Percentiles rank a stretch among this genome's conserved stretches.
These are phyloP conservation scores for Ogataea ramenticola DNA, from an alignment of 805 yeast species.

Conservation along the genomic window DNA sequence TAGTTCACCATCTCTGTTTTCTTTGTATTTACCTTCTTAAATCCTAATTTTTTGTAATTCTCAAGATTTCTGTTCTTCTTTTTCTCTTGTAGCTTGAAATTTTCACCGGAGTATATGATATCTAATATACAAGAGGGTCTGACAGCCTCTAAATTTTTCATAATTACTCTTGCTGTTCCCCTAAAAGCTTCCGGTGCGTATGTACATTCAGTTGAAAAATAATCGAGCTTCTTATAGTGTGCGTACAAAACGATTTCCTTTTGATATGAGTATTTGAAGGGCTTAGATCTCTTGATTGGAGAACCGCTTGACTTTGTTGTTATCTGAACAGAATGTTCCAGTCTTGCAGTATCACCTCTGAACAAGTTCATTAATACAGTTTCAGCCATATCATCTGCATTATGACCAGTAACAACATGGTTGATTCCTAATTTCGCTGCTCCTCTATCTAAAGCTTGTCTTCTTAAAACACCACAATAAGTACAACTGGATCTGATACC, in stretches of 20 bases:
- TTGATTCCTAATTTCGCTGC: slow-evolving; percentile 77
- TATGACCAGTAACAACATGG: slow-evolving; percentile 97
- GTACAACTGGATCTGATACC: slow-evolving; percentile 94
- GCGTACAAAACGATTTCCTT: slow-evolving; percentile 97
- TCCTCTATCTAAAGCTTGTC: slow-evolving; percentile 96
- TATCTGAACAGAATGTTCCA: slow-evolving; percentile 82
- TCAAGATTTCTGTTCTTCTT: slow-evolving; percentile 26
- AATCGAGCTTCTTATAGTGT: slow-evolving; percentile 90
- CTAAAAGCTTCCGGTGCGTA: slow-evolving; percentile 98
- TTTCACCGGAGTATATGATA: slow-evolving; percentile 91
- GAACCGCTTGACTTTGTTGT: slow-evolving; percentile 79
- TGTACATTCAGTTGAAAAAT: slow-evolving; percentile 94
- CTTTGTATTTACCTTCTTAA: slow-evolving; percentile 28
- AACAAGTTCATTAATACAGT: slow-evolving; percentile 91
- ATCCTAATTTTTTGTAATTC: not conserved
- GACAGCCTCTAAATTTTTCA: slow-evolving; percentile 83
- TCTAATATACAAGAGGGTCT: slow-evolving; percentile 93
- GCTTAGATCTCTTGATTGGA: slow-evolving; percentile 90
- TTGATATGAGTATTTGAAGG: slow-evolving; percentile 92
- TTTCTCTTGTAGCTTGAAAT: slow-evolving; percentile 56
- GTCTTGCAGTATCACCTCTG: slow-evolving; percentile 92
- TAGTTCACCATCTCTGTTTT: slow-evolving; percentile 22
- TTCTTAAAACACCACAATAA: slow-evolving; percentile 92
- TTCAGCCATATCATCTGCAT: slow-evolving; percentile 99
- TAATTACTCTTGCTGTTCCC: slow-evolving; percentile 90